These are phyloP conservation scores for Mycena metata DNA, from an alignment of 768 basidiomycete species.

Conservation along the genomic window DNA sequence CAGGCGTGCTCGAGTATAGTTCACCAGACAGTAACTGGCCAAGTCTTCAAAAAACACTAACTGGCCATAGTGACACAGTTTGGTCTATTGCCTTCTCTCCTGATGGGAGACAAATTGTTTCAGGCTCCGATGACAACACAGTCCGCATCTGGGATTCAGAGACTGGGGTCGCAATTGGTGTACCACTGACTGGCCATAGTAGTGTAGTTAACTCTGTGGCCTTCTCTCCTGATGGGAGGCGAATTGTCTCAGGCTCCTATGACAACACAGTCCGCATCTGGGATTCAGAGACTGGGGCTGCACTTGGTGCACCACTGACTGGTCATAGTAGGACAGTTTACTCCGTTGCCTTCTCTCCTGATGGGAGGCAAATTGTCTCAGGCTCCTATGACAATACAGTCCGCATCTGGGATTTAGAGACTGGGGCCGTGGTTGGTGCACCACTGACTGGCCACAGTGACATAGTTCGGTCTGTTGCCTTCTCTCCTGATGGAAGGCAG, in stretches of 20 bases:
- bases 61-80: background rate
- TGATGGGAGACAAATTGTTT: background rate
- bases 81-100: conserved; percentile 1
- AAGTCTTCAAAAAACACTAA: background rate
- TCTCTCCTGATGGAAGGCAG: background rate
- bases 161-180: too few species aligned
- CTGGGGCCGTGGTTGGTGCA: background rate
- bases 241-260: background rate
- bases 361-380: background rate
- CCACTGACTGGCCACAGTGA: background rate
- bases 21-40: background rate
- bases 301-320: background rate
- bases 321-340: background rate
- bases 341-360: background rate
- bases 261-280: background rate
- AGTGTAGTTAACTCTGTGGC: background rate
- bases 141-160: conserved; percentile 4
- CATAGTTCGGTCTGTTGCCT: background rate
- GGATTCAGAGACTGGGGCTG: background rate
- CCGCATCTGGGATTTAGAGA: background rate
- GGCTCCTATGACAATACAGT: background rate
- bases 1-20: background rate
- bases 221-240: background rate
- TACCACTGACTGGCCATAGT: background rate
- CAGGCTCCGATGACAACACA: background rate